These are phyloP conservation scores for Ambrosia hybrid DNA, from an alignment of 140 eudicot species.

Conservation along the genomic window DNA sequence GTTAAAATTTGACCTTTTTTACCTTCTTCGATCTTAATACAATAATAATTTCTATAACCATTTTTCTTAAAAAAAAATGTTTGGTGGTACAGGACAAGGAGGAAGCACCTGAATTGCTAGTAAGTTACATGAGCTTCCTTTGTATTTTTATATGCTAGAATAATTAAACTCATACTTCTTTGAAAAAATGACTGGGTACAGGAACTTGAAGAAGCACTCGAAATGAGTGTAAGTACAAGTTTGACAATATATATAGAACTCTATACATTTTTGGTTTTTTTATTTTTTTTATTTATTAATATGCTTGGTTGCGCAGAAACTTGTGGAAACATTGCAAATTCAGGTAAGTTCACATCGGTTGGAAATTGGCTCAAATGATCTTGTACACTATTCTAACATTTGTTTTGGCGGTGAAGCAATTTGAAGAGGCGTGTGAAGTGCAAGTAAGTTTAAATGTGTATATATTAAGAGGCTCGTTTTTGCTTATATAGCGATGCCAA, in stretches of 20 bases:
- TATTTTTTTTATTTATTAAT: background rate
- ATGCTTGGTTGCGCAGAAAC: background rate
- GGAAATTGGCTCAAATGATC: background rate
- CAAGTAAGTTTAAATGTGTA: background rate
- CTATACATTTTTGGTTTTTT: background rate
- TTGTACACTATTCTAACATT: too few relatives aligned
- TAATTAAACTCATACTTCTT: too few relatives aligned
- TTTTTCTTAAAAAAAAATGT: too few relatives aligned
- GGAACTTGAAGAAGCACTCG: background rate
- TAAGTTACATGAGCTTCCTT: background rate
- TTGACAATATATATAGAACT: background rate
- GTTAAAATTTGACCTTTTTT: too few relatives aligned
- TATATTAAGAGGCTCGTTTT: background rate
- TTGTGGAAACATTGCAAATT: background rate
- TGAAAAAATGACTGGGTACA: background rate
- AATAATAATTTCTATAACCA: too few relatives aligned
- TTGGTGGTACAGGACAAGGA: background rate
- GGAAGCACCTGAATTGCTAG: background rate
- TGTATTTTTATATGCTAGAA: background rate
- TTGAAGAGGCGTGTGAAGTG: background rate
- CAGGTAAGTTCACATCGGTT: background rate
- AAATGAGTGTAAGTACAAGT: background rate
- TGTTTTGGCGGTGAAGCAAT: conserved; percentile 1
- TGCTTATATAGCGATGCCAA: background rate
- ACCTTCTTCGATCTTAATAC: too few relatives aligned